Conservation (phyloP, 225 moss, liverwort and hornwort genomes). For the Sphagnum tenellum region DNA sequence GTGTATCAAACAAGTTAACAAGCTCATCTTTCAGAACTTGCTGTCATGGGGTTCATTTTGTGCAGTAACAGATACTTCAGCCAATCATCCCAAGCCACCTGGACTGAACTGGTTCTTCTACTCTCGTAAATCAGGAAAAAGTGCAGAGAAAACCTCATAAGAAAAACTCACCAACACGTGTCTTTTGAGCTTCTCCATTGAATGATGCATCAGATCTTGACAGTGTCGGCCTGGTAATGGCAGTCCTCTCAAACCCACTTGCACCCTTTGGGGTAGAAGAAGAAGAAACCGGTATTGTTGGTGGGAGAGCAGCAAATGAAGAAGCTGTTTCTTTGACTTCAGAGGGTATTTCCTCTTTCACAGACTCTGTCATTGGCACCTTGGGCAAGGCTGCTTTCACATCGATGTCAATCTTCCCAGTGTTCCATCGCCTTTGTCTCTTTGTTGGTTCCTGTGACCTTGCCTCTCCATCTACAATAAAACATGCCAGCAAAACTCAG, state of each 20-base stretch:
- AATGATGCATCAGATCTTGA: conserved; percentile 50
- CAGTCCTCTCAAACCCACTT: conserved; percentile 40
- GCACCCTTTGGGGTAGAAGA: conserved; percentile 49
- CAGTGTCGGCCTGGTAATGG: conserved; percentile 47
- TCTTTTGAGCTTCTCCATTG: conserved; percentile 76
- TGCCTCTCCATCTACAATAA: conserved; percentile 41
- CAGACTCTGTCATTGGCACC: conserved; percentile 14
- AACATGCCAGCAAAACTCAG: too few species aligned
- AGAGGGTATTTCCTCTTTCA: conserved; percentile 32
- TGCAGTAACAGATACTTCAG: too few species aligned
- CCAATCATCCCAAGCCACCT: too few species aligned
- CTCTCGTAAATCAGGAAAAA: too few species aligned
- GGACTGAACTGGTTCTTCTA: too few species aligned
- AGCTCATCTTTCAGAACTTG: too few species aligned
- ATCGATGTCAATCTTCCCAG: conserved; percentile 52
- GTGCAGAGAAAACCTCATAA: too few species aligned
- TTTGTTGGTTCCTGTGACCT: conserved; percentile 74
- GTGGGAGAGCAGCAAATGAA: not conserved
- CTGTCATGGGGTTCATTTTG: too few species aligned
- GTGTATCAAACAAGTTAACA: too few species aligned
- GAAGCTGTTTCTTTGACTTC: conserved; percentile 38
- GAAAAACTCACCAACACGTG: conserved; percentile 53
- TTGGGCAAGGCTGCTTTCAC: conserved; percentile 19
- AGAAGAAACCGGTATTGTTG: conserved; percentile 32
- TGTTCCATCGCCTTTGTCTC: conserved; percentile 87